Conservation (phyloP, 768 basidiomycete genomes). For the Pleurotus citrinopileatus region DNA sequence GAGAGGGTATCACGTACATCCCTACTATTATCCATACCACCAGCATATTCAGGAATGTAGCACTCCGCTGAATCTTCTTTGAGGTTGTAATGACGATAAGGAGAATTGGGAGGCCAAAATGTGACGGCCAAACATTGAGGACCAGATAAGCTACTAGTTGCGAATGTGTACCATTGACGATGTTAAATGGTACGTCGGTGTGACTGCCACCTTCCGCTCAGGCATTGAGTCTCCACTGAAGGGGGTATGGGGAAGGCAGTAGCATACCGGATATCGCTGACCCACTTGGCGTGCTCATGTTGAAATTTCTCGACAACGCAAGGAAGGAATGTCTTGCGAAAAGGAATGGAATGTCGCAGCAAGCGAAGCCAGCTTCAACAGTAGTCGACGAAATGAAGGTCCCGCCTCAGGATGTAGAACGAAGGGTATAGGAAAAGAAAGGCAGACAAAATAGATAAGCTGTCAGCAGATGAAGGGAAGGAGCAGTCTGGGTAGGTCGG, state of each 20-base stretch:
- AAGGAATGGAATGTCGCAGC: conserved; percentile 1
- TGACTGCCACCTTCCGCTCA: neutral
- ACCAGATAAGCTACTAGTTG: conserved; percentile 40
- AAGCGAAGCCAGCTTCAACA: conserved; percentile 4
- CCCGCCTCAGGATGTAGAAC: no score
- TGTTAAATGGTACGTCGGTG: conserved; percentile 25
- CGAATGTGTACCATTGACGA: conserved; percentile 38
- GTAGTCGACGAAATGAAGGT: neutral
- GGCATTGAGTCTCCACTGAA: neutral
- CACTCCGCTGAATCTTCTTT: conserved; percentile 39
- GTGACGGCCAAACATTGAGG: conserved; percentile 48
- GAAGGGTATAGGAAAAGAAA: neutral
- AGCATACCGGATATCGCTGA: neutral
- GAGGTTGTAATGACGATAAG: conserved; percentile 36
- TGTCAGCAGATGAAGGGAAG: neutral
- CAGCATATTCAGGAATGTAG: conserved; percentile 45
- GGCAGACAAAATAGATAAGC: neutral
- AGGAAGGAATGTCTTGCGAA: neutral
- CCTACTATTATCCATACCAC: conserved; percentile 45
- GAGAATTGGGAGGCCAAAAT: conserved; percentile 45
- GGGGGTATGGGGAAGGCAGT: neutral
- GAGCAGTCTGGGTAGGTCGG: neutral
- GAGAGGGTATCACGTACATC: conserved; percentile 26
- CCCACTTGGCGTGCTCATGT: neutral
- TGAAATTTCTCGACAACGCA: neutral